Evolutionary conservation across 2,329 filamentous ascomycete genomes (phyloP).

Genomic region (Xylaria arbuscula): DNA sequence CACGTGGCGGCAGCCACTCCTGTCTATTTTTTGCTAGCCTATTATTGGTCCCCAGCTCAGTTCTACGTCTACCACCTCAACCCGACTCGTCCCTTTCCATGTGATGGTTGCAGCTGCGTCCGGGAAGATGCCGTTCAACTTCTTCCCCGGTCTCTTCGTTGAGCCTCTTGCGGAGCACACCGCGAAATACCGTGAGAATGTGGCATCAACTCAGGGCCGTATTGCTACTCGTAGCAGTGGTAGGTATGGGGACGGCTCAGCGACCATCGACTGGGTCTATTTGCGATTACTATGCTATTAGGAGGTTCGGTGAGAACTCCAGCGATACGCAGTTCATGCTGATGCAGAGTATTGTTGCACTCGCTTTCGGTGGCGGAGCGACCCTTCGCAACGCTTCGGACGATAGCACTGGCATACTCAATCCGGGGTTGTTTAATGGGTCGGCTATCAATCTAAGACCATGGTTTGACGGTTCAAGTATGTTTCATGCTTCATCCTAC

Average conservation of each 20-base stretch:
- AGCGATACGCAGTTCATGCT: conserved; percentile 27
- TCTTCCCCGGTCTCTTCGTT: conserved; percentile 17
- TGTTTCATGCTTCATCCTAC: conserved; percentile 7
- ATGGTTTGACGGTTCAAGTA: conserved; percentile 32
- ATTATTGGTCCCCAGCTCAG: conserved; percentile 9
- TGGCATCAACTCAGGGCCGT: conserved; percentile 7
- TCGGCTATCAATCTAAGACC: conserved; percentile 14
- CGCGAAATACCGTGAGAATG: conserved; percentile 22
- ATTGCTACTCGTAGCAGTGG: conserved; percentile 3
- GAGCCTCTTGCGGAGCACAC: conserved; percentile 12
- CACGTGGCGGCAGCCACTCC: not conserved
- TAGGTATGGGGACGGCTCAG: conserved; percentile 16
- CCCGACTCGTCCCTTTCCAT: conserved; percentile 1
- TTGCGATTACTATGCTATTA: conserved; percentile 27
- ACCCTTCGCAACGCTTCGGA: conserved; percentile 16
- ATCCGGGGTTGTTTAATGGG: conserved; percentile 16
- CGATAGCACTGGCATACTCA: conserved; percentile 27
- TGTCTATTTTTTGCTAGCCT: not conserved
- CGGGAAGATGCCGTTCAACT: conserved; percentile 12
- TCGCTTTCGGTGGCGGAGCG: conserved; percentile 25
- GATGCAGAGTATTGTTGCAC: conserved; percentile 28
- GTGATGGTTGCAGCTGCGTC: conserved; percentile 11
- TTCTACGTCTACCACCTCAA: conserved; percentile 13
- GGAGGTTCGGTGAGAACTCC: conserved; percentile 20
- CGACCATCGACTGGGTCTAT: conserved; percentile 24